Evolutionary conservation across 176 grass and related monocot genomes (phyloP), one percentile per base, ranked within the genome.

Genomic region (Lolium perenne): DNA sequence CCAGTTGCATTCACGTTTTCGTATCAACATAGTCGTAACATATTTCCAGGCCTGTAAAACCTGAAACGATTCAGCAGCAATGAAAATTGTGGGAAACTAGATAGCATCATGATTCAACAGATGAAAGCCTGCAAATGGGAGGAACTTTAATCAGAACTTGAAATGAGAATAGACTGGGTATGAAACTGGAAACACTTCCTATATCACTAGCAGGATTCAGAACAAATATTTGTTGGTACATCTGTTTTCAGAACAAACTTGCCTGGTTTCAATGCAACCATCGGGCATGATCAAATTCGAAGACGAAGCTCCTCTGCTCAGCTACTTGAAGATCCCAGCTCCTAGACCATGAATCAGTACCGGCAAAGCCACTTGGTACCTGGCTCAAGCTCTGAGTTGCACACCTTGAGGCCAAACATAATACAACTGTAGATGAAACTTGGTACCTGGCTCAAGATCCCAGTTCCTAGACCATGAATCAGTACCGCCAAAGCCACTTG

Each of bases 251-350:
- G 32, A 8, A 75, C 4, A 61, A 78, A 83, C 84, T 82, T 90
- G 47, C 80, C 84, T 87, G 74, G 84, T 10, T 73, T 59, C 38
- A 47, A 38, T 26, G 74, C 48, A 85, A 58, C 87, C 32, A 80
- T 68, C 53, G 78, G n/a, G 50, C 22, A n/a, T 66, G 63, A 20
- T 63, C 18, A 48, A 47, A 38, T 58, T 71, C 56, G 50, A 47
- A 78, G 47, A 78, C 66, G 0, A 49, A 74, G 21, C 74, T 41
- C 75, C 49, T 87, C 74, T 90, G n/a, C 5, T 2, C 16, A 15
- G 48, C 74, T 4, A 47, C 84, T 74, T 90, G 66, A 74, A 61
- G 55, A 83, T 90, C 74, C 84, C 80, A 86, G 25, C 54, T 82
- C 64, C 73, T 47, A 18, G 88, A 78, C 71, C 62, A 71, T 7